phyloP scores from a whole-genome alignment of 2,329 filamentous ascomycete species.

The Nothophoma quercina region DNA sequence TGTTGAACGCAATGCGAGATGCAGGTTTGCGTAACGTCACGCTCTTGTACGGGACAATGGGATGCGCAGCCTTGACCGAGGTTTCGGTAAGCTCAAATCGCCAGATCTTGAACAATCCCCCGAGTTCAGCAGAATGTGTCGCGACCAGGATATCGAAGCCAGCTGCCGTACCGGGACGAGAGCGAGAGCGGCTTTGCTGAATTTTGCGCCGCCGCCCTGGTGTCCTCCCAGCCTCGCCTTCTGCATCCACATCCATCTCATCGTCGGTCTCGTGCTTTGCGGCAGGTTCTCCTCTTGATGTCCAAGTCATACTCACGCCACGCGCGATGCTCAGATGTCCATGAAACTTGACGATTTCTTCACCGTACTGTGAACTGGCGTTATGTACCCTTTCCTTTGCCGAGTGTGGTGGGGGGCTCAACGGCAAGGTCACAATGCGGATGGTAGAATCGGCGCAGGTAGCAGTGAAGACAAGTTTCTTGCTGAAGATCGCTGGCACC shows the following conservation, averaged over 20 bases:
- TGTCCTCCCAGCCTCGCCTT: conserved; percentile 29
- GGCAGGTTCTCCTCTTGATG: conserved; percentile 36
- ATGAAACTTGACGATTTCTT: conserved; percentile 58
- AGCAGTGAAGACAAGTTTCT: conserved; percentile 61
- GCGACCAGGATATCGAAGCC: conserved; percentile 53
- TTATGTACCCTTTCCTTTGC: conserved; percentile 36
- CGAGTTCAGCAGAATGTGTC: conserved; percentile 50
- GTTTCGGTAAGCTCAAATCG: conserved; percentile 49
- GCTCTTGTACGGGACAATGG: conserved; percentile 55
- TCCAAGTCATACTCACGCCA: conserved; percentile 63
- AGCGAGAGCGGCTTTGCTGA: conserved; percentile 32
- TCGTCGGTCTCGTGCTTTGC: conserved; percentile 30
- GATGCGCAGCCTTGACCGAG: conserved; percentile 47
- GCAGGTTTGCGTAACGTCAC: conserved; percentile 59
- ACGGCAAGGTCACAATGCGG: conserved; percentile 62
- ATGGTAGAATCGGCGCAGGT: conserved; percentile 66
- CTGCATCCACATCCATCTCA: conserved; percentile 48
- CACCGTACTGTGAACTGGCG: conserved; percentile 45
- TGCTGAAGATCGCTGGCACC: conserved; percentile 57
- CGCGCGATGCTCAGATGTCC: conserved; percentile 61
- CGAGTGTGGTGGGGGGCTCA: conserved; percentile 59
- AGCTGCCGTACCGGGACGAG: conserved; percentile 27
- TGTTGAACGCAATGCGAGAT: conserved; percentile 62
- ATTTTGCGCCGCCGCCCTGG: conserved; percentile 28
- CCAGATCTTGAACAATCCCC: conserved; percentile 52